Evolutionary conservation across 148 eudicot species (phyloP).

Genomic region (Rhododendron henanense): DNA sequence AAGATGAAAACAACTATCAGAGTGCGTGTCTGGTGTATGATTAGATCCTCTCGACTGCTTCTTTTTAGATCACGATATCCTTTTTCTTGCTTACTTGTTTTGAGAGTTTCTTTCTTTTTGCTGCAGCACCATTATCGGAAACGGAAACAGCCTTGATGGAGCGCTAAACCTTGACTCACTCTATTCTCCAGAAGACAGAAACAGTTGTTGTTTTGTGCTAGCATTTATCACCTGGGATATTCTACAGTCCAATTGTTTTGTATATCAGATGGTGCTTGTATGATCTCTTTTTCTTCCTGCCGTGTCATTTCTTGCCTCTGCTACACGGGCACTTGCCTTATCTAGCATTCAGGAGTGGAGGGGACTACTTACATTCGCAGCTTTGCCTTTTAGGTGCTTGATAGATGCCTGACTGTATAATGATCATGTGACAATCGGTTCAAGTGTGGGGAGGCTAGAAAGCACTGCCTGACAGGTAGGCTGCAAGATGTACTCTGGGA

Average conservation of each 20-base stretch:
- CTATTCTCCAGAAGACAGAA: conserved; percentile 1
- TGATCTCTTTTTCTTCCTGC: background rate
- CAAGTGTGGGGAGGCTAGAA: conserved; percentile 1
- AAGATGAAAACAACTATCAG: background rate
- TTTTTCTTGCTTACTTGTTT: background rate
- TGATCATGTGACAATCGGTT: background rate
- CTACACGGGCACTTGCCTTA: background rate
- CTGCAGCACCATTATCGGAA: conserved; percentile 94
- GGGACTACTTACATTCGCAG: background rate
- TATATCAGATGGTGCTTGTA: background rate
- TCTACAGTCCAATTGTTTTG: background rate
- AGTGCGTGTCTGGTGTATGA: background rate
- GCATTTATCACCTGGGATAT: conserved; percentile 1
- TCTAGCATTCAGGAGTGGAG: background rate
- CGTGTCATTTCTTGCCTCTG: background rate
- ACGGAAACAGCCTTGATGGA: conserved; percentile 93
- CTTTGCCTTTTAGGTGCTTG: background rate
- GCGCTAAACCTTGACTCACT: conserved; percentile 28
- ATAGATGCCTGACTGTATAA: background rate
- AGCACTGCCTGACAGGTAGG: background rate
- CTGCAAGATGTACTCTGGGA: background rate
- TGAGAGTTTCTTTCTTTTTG: conserved; percentile 5
- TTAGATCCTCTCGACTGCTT: background rate
- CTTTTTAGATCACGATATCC: background rate
- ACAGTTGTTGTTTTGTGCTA: conserved; percentile 1